These are phyloP conservation scores for Aegilops sharonensis DNA, from an alignment of 176 grass and related monocot species.

Conservation along the genomic window DNA sequence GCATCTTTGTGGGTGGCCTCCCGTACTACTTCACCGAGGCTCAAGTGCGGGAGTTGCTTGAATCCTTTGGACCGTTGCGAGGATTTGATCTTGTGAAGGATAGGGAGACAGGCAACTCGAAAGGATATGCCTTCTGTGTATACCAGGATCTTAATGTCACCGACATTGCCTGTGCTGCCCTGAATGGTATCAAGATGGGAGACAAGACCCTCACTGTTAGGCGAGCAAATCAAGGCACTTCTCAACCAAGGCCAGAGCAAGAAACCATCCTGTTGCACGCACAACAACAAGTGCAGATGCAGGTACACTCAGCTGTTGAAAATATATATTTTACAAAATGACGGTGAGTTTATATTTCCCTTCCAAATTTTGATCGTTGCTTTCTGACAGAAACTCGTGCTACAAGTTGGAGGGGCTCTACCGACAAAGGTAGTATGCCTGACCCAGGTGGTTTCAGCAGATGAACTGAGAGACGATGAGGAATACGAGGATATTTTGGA, in stretches of 20 bases:
- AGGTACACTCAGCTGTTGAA: slow-evolving; percentile 44
- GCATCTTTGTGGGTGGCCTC: slow-evolving; percentile 92
- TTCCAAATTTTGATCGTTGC: slow-evolving; percentile 13
- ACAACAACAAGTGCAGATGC: slow-evolving; percentile 88
- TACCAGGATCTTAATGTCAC: slow-evolving; percentile 93
- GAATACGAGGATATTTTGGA: slow-evolving; percentile 91
- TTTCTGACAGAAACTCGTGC: slow-evolving; percentile 67
- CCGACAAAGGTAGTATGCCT: slow-evolving; percentile 86
- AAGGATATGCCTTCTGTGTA: slow-evolving; percentile 97
- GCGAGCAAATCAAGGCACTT: slow-evolving; percentile 84
- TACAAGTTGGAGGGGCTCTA: slow-evolving; percentile 75
- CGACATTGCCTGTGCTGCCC: slow-evolving; percentile 92
- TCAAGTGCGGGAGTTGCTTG: slow-evolving; percentile 90
- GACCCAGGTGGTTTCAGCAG: slow-evolving; percentile 69
- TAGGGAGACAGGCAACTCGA: slow-evolving; percentile 93
- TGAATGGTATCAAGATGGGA: slow-evolving; percentile 99
- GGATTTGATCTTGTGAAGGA: slow-evolving; percentile 99
- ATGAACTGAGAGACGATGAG: slow-evolving; percentile 91
- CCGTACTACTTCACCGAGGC: slow-evolving; percentile 97
- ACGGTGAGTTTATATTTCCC: not conserved
- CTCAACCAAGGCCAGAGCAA: slow-evolving; percentile 91
- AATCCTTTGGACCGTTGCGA: slow-evolving; percentile 88
- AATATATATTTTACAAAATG: not conserved
- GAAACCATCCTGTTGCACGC: slow-evolving; percentile 81
- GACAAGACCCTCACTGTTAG: slow-evolving; percentile 97